phyloP scores from a whole-genome alignment of 1,284 basidiomycete species.

The Mycena sp. region DNA sequence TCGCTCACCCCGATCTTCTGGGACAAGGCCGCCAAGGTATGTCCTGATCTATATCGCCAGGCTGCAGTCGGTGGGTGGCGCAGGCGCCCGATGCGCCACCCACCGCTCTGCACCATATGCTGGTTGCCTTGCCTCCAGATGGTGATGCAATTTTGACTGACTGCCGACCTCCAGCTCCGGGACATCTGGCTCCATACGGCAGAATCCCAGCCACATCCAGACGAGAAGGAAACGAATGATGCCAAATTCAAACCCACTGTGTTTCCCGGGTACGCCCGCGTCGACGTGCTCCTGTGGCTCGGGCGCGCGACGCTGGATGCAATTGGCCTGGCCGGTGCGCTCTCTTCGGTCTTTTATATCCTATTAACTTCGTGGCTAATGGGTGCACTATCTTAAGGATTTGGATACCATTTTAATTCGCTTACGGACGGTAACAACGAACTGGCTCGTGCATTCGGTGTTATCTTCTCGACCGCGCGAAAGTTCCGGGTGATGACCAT shows the following conservation, averaged over 20 bases:
- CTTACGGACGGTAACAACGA: constrained; percentile 55
- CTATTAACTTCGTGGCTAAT: not conserved
- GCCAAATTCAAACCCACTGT: constrained; percentile 16
- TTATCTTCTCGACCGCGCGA: constrained; percentile 61
- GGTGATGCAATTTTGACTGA: not conserved
- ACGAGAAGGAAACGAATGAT: constrained; percentile 15
- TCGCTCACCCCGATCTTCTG: constrained; percentile 71
- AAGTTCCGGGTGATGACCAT: constrained; percentile 63
- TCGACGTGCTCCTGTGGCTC: constrained; percentile 72
- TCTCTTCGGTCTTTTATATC: not conserved
- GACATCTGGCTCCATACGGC: constrained; percentile 55
- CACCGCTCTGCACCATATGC: constrained; percentile 8
- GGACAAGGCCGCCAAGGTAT: constrained; percentile 63
- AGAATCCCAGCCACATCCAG: constrained; percentile 11
- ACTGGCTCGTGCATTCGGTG: constrained; percentile 63
- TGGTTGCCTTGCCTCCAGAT: constrained; percentile 11
- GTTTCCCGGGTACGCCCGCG: constrained; percentile 29
- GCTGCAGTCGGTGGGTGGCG: constrained; percentile 6
- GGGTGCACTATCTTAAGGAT: constrained; percentile 52
- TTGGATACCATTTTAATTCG: constrained; percentile 70
- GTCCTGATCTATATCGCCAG: constrained; percentile 9
- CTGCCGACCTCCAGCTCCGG: constrained; percentile 46
- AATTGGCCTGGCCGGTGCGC: constrained; percentile 72
- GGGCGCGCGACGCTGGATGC: constrained; percentile 74
- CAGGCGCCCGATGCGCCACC: too few relatives aligned